Evolutionary conservation across 169 alveolate species (phyloP), one percentile per base, ranked within the genome.

Genomic region (Eimeria acervulina): DNA sequence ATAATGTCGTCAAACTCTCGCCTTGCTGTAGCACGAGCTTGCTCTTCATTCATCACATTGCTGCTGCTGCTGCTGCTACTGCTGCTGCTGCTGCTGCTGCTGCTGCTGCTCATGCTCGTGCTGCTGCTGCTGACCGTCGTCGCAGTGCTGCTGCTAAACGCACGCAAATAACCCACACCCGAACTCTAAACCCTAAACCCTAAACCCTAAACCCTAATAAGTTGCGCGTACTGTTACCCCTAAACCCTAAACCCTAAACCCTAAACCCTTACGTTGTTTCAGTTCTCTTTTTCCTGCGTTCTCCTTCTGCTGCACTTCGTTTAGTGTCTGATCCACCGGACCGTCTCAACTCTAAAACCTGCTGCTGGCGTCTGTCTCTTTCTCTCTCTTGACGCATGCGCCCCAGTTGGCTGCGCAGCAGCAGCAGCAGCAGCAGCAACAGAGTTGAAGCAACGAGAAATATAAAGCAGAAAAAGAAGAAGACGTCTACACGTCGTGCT

Each of bases 321-420:
- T 47, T 47, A 7, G 55, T 47, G 19, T 47, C 55, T 47, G 19
- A 5, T 7, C 55, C 55, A 47, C 5, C 55, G 5, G 12, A 5
- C 12, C 55, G 5, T 12, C 12, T 47, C 12, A 47, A 12, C 19
- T 47, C 55, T 47, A 5, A 5, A 7, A 47, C 66, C 36, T 3
- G 61, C 33, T 78, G 89, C n/a, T 26, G 36, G 8, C 89, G 23
- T 12, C 89, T 17, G 66, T 78, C 89, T 19, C 89, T 51, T 13
- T 78, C 89, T 13, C 89, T 59, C 44, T 78, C 89, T 23, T 78
- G 89, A 17, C 89, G 89, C 66, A 78, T 40, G 28, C 89, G 33
- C 38, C 89, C 89, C 38, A 78, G 8, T 40, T 78, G 89, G 63
- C 89, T 78, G 89, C 59, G 31, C 76, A 63, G 76, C 76, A 63